phyloP scores from a whole-genome alignment of 2,329 filamentous ascomycete genomes.

The Xylaria sp. region DNA sequence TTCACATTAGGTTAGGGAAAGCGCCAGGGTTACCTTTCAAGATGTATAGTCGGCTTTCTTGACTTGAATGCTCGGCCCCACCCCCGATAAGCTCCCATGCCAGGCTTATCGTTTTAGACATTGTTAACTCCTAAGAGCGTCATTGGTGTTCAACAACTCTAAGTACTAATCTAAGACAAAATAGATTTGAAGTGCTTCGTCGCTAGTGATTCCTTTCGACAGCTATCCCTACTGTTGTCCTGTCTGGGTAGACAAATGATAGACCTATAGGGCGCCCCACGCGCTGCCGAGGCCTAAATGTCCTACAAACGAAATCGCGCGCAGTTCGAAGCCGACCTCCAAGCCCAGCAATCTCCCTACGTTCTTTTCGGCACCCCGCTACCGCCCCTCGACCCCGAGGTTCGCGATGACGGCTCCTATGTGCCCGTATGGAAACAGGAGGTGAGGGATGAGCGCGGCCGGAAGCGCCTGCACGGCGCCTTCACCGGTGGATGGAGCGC shows the following conservation, averaged over 20 bases:
- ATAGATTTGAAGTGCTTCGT: not conserved
- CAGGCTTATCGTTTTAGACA: constrained; percentile 19
- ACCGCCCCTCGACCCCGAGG: constrained; percentile 78
- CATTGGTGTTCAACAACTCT: not conserved
- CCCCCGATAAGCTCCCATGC: constrained; percentile 25
- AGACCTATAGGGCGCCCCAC: constrained; percentile 22
- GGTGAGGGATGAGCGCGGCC: constrained; percentile 89
- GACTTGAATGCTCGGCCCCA: constrained; percentile 8
- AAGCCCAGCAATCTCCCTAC: constrained; percentile 75
- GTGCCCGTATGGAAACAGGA: constrained; percentile 99
- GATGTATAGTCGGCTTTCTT: constrained; percentile 16
- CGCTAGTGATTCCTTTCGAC: not conserved
- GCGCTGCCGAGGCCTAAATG: constrained; percentile 61
- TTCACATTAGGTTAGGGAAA: too few relatives aligned
- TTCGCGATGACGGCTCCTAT: constrained; percentile 90
- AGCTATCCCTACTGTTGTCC: not conserved
- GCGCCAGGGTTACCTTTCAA: too few relatives aligned
- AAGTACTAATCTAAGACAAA: not conserved
- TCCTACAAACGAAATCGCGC: constrained; percentile 82
- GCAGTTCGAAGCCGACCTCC: constrained; percentile 79
- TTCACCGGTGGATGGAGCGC: constrained; percentile 98
- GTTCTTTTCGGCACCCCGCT: constrained; percentile 87
- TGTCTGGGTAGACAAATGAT: constrained; percentile 23
- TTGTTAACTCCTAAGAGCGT: not conserved
- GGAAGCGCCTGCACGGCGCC: constrained; percentile 91